Evolutionary conservation across 371 early-diverging fungal genomes (phyloP), one percentile per base, ranked within the genome.

Genomic region (Dinochytrium kinnereticum): DNA sequence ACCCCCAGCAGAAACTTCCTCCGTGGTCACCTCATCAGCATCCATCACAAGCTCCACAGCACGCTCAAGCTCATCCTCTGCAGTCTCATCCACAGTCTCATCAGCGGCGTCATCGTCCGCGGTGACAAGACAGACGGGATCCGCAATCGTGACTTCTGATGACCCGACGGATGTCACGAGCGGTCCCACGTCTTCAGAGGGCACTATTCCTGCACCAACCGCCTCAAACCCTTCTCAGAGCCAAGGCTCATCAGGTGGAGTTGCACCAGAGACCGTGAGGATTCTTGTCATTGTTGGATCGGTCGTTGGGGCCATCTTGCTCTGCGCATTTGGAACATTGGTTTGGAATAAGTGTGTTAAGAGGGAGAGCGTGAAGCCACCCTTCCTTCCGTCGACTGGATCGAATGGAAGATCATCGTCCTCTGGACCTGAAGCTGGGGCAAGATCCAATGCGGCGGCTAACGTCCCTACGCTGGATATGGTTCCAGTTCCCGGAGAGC

Each of bases 321-420:
- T 66, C 21, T 40, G 39, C 26, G 66, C 66, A 15, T 26, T 66
- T 17, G 66, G 66, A 21, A 66, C 66, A 24, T 28, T 66, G 21
- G 3, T 66, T 26, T 66, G 66, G 66, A 66, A 66, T 30, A 66
- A 66, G 30, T 66, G 39, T 33, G 44, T 66, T 28, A 66, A 66
- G 28, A 2, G 49, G 44, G 66, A 66, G 26, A 37, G 17, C 17
- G 39, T 21, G 2, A 40, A 36, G 26, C 66, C 39, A 3, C 66
- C 66, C 15, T 40, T 66, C 44, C 34, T 61, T 7, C 17, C 10
- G 26, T n/a, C 13, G 55, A 26, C 55, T 26, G 49, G 49, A n/a
- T 44, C 44, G 7, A 19, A 13, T 7, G 44, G 13, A 19, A 7
- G 13, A 13, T 44, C 44, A 13, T 13, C 44, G 19, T 13, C 7